Evolutionary conservation across 1,284 basidiomycete genomes (phyloP).

Genomic region (Trametes versicolor): DNA sequence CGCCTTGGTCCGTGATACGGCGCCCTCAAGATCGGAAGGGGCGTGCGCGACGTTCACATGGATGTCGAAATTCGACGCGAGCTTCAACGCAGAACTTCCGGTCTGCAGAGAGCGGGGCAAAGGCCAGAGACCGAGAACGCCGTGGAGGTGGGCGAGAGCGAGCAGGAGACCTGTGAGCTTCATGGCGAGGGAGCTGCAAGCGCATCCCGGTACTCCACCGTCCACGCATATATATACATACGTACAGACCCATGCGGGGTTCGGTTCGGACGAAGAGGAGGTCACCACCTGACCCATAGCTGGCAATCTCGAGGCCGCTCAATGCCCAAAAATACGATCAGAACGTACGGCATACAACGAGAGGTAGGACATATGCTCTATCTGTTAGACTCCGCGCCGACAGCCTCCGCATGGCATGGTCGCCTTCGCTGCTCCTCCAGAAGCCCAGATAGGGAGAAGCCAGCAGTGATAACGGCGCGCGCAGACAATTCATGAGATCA

Average conservation of each 20-base stretch:
- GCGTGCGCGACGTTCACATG: conserved; percentile 41
- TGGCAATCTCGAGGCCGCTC: neutral
- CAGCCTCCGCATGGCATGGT: conserved; percentile 13
- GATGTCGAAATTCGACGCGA: conserved; percentile 58
- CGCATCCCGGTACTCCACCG: neutral
- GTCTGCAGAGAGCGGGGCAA: conserved; percentile 61
- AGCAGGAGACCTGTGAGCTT: conserved; percentile 16
- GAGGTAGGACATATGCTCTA: conserved; percentile 17
- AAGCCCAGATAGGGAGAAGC: conserved; percentile 14
- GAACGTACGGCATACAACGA: conserved; percentile 13
- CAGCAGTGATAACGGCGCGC: neutral
- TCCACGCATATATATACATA: conserved; percentile 14
- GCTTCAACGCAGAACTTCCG: conserved; percentile 59
- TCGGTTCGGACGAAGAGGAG: neutral
- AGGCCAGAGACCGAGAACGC: conserved; percentile 62
- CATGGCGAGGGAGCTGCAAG: conserved; percentile 18
- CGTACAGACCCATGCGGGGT: neutral
- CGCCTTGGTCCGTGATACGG: conserved; percentile 51
- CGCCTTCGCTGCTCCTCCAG: conserved; percentile 10
- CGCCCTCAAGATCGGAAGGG: conserved; percentile 55
- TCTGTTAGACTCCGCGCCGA: neutral
- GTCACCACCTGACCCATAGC: conserved; percentile 21
- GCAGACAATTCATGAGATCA: neutral
- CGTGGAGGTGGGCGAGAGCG: conserved; percentile 12
- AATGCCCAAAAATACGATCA: conserved; percentile 28